Conservation (phyloP, 2,329 filamentous ascomycete genomes). For the Aspergillus fumigatus region DNA sequence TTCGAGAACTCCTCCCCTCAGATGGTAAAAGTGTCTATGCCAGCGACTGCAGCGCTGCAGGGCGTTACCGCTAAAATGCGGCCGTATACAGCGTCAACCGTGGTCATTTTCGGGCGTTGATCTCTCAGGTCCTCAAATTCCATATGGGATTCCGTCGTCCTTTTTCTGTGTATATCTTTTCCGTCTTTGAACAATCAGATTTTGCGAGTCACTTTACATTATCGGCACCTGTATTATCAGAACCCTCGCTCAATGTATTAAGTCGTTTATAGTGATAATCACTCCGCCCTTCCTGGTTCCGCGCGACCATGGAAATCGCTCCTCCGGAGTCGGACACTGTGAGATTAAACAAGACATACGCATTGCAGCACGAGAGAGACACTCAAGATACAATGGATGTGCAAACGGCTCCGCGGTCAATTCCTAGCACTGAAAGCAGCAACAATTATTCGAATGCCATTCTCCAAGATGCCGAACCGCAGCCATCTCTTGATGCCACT, state of each 20-base stretch:
- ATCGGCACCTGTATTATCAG: neutral
- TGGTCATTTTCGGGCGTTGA: too few relatives aligned
- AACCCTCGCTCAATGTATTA: neutral
- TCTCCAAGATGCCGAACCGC: slow-evolving; percentile 8
- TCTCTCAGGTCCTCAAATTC: neutral
- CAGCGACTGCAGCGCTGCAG: too few relatives aligned
- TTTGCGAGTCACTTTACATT: neutral
- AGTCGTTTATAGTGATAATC: neutral
- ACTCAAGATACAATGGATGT: slow-evolving; percentile 7
- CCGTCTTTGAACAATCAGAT: neutral
- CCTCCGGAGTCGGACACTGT: neutral
- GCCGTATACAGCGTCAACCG: neutral
- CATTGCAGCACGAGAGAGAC: slow-evolving; percentile 7
- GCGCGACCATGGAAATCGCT: neutral
- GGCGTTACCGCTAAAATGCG: too few relatives aligned
- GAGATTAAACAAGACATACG: neutral
- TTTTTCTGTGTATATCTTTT: neutral
- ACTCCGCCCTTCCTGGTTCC: neutral
- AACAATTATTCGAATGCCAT: neutral
- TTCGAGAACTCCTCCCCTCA: too few relatives aligned
- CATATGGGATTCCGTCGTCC: neutral
- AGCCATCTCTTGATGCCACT: slow-evolving; percentile 51
- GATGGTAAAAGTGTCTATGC: too few relatives aligned
- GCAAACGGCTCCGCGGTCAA: slow-evolving; percentile 10
- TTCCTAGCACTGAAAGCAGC: slow-evolving; percentile 7